These are phyloP conservation scores for Neopestalotiopsis sp. DNA, from an alignment of 2,329 filamentous ascomycete genomes.

Conservation along the genomic window DNA sequence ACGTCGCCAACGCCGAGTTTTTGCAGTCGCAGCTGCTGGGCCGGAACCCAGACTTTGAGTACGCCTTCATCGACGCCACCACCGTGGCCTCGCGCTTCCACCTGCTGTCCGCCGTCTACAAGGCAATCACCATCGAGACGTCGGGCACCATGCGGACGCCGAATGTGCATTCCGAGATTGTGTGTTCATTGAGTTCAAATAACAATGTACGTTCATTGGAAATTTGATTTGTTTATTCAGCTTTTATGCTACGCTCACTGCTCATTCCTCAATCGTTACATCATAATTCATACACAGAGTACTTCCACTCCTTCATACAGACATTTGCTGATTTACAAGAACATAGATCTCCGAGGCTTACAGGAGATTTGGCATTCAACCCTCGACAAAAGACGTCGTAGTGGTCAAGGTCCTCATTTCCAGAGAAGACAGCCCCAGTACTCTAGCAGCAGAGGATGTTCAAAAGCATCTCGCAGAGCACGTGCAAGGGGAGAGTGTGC, in stretches of 20 bases:
- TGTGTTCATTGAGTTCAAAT: slow-evolving; percentile 78
- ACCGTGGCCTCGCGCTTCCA: slow-evolving; percentile 77
- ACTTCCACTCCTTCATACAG: neutral
- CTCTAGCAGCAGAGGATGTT: slow-evolving; percentile 48
- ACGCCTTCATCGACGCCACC: slow-evolving; percentile 88
- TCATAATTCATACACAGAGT: neutral
- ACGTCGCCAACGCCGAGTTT: slow-evolving; percentile 78
- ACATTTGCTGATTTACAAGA: neutral
- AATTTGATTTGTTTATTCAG: neutral
- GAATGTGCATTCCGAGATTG: slow-evolving; percentile 89
- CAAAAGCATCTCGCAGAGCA: slow-evolving; percentile 63
- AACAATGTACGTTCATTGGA: slow-evolving; percentile 67
- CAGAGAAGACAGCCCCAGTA: slow-evolving; percentile 16
- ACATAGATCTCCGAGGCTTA: slow-evolving; percentile 88
- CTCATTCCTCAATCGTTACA: neutral
- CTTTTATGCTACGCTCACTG: neutral
- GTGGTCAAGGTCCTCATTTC: slow-evolving; percentile 77
- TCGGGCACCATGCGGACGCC: slow-evolving; percentile 72
- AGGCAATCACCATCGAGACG: slow-evolving; percentile 71
- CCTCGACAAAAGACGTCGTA: slow-evolving; percentile 73
- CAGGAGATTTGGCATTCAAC: slow-evolving; percentile 80
- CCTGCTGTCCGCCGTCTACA: slow-evolving; percentile 76
- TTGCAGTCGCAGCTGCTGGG: slow-evolving; percentile 84
- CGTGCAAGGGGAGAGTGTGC: slow-evolving; percentile 64
- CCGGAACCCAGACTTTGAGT: slow-evolving; percentile 86